Conservation (phyloP, 192 early-diverging fungal genomes). For the Coemansia sp. region DNA sequence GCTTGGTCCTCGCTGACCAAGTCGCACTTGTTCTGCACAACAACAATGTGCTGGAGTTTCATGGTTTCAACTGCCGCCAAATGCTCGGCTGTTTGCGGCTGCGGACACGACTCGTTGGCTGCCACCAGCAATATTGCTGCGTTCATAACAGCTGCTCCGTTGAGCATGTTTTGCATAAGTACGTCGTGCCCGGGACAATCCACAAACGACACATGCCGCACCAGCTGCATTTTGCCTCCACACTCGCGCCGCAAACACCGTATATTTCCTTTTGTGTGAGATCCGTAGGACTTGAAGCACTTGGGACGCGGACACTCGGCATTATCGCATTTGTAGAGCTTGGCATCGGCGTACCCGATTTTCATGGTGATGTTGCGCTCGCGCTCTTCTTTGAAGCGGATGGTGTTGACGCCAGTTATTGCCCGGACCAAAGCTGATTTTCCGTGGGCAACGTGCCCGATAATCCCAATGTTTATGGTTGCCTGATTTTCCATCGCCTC, state of each 20-base stretch:
- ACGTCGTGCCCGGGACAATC: slow-evolving; percentile 99
- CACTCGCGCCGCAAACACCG: slow-evolving; percentile 38
- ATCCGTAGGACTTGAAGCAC: slow-evolving; percentile 62
- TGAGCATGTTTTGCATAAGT: slow-evolving; percentile 98
- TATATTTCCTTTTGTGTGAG: background rate
- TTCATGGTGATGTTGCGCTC: slow-evolving; percentile 85
- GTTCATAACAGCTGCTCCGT: slow-evolving; percentile 98
- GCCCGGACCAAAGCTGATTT: background rate
- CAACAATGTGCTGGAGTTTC: slow-evolving; percentile 93
- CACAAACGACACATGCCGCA: slow-evolving; percentile 94
- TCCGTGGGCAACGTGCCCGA: background rate
- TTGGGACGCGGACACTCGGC: slow-evolving; percentile 91
- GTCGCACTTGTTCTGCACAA: slow-evolving; percentile 98
- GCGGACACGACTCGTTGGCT: slow-evolving; percentile 96
- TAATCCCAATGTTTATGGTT: background rate
- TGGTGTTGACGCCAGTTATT: background rate
- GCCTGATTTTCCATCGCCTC: background rate
- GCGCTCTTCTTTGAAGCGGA: background rate
- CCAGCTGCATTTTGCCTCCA: slow-evolving; percentile 77
- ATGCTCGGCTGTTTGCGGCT: slow-evolving; percentile 98
- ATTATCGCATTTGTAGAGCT: slow-evolving; percentile 97
- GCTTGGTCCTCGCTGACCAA: slow-evolving; percentile 89
- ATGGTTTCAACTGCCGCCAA: slow-evolving; percentile 98
- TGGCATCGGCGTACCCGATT: slow-evolving; percentile 97
- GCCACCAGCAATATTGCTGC: slow-evolving; percentile 95